Evolutionary conservation across 192 early-diverging fungal genomes (phyloP).

Genomic region (Gryganskiella cystojenkinii): DNA sequence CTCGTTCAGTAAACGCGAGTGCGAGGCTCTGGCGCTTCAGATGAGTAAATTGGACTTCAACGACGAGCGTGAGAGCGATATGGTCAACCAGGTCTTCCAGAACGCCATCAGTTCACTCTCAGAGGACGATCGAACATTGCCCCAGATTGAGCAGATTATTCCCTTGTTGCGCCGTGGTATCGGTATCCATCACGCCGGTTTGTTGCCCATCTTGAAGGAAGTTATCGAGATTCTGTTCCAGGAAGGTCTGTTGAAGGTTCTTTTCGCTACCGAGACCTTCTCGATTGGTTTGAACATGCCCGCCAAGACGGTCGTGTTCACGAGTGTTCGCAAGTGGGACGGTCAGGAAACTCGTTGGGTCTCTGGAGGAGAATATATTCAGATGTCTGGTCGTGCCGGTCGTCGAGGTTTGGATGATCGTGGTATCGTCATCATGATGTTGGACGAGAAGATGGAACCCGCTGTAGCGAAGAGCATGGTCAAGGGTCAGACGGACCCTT

Average conservation of each 20-base stretch:
- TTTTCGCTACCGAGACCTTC: conserved; percentile 99
- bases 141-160: conserved; percentile 93
- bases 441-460: conserved; percentile 96
- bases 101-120: conserved; percentile 87
- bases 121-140: conserved; percentile 91
- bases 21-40: conserved; percentile 90
- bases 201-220: conserved; percentile 97
- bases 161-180: conserved; percentile 93
- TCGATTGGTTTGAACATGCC: conserved; percentile 99
- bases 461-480: conserved; percentile 93
- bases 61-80: conserved; percentile 81
- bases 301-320: conserved; percentile 98
- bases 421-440: conserved; percentile 97
- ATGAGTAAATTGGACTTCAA: conserved; percentile 96
- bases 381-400: conserved; percentile 99
- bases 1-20: conserved; percentile 93
- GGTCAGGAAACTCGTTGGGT: conserved; percentile 86
- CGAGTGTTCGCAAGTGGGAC: conserved; percentile 92
- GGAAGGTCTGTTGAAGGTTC: conserved; percentile 95
- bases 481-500: conserved; percentile 80
- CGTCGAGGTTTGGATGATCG: conserved; percentile 97
- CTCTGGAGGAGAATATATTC: conserved; percentile 96
- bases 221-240: conserved; percentile 98
- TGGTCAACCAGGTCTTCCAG: conserved; percentile 85
- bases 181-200: conserved; percentile 96